These are phyloP conservation scores for Herpetospermum pedunculosum DNA, from an alignment of 306 rosid genomes.

Conservation along the genomic window DNA sequence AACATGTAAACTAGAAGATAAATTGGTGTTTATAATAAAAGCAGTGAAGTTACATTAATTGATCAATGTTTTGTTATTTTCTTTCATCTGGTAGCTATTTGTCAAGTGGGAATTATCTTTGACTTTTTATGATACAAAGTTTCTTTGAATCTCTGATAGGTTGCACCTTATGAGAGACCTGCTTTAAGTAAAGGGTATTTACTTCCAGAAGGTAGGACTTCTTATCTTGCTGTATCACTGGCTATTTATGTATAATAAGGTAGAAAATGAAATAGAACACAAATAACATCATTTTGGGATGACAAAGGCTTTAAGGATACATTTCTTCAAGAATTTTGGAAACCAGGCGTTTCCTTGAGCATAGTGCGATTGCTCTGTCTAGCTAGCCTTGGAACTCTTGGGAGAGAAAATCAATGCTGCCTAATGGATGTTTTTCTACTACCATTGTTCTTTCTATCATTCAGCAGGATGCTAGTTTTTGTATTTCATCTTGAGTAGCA, in stretches of 20 bases:
- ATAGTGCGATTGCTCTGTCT: neutral
- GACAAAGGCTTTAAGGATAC: neutral
- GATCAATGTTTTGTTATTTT: neutral
- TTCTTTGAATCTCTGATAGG: constrained; percentile 38
- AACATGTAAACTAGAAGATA: neutral
- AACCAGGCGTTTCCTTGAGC: neutral
- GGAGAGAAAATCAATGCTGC: neutral
- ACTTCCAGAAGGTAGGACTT: constrained; percentile 77
- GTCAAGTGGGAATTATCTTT: neutral
- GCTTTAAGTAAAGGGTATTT: constrained; percentile 94
- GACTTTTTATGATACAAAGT: constrained; percentile 10
- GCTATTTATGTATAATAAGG: neutral
- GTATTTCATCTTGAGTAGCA: neutral
- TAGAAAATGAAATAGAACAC: neutral
- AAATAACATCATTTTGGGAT: neutral
- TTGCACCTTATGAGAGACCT: constrained; percentile 96
- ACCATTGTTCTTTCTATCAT: neutral
- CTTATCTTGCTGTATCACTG: constrained; percentile 9
- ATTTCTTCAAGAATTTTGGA: neutral
- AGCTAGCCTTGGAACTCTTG: neutral
- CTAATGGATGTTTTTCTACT: neutral
- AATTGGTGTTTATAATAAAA: neutral
- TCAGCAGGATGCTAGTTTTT: neutral
- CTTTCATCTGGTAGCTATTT: neutral
- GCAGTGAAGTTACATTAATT: neutral